Conservation (phyloP, 2,329 filamentous ascomycete genomes). For the Cladobotryum mycophilum region DNA sequence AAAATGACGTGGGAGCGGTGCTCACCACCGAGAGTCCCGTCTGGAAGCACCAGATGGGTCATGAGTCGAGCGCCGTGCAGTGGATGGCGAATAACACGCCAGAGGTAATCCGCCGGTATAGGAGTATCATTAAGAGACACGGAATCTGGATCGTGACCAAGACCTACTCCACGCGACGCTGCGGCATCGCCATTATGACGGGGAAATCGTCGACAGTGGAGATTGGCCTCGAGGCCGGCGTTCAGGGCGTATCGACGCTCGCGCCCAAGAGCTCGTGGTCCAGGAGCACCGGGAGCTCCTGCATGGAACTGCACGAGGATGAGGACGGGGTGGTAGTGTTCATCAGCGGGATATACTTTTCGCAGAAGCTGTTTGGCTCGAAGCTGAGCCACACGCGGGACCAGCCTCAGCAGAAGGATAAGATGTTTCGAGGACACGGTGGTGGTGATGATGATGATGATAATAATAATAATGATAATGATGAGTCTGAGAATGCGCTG, state of each 20-base stretch:
- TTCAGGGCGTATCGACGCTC: not conserved
- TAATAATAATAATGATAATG: too few relatives aligned
- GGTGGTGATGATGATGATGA: too few relatives aligned
- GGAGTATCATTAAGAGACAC: not conserved
- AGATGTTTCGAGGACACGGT: too few relatives aligned
- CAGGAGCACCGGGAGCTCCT: not conserved
- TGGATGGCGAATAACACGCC: too few relatives aligned
- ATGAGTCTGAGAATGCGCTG: too few relatives aligned
- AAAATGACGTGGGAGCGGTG: not conserved
- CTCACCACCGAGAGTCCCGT: constrained; percentile 1
- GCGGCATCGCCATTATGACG: constrained; percentile 1
- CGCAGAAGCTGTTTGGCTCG: not conserved
- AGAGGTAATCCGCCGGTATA: too few relatives aligned
- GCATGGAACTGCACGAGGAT: constrained; percentile 7
- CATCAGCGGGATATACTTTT: constrained; percentile 10
- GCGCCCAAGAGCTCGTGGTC: not conserved
- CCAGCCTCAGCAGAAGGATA: too few relatives aligned
- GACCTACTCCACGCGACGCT: constrained; percentile 1
- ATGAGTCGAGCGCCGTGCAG: too few relatives aligned
- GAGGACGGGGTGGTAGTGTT: constrained; percentile 7
- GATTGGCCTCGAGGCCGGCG: not conserved
- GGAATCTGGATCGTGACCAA: constrained; percentile 3
- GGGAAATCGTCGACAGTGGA: not conserved
- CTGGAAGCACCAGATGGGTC: not conserved
- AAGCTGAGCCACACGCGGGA: not conserved